A percentile compares a stretch with the other conserved stretches of the same genome.
These are phyloP conservation scores for Artomyces pyxidatus DNA, from an alignment of 768 basidiomycete species.

Conservation along the genomic window DNA sequence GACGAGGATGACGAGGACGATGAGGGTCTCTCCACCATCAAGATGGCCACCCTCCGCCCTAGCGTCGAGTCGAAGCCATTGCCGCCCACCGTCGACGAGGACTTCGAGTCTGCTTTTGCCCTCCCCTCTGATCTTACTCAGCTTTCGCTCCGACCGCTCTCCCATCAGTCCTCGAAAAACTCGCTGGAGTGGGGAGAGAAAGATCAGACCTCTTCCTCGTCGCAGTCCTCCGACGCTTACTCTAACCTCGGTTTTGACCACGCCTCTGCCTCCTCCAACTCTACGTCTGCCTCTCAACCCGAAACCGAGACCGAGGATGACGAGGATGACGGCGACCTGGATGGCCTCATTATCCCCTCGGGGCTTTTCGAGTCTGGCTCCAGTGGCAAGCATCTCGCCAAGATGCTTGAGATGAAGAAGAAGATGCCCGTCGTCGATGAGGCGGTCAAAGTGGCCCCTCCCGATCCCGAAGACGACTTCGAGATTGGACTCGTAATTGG, in stretches of 20 bases:
- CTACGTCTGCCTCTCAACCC: slow-evolving; percentile 55
- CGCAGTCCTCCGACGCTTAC: slow-evolving; percentile 83
- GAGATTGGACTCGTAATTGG: slow-evolving; percentile 80
- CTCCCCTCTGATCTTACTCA: slow-evolving; percentile 74
- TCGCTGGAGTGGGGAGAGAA: slow-evolving; percentile 84
- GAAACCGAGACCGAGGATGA: slow-evolving; percentile 63
- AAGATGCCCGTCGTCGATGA: slow-evolving; percentile 47
- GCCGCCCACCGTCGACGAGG: slow-evolving; percentile 42
- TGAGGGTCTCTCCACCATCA: slow-evolving; percentile 80
- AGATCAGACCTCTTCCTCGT: slow-evolving; percentile 67
- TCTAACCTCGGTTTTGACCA: slow-evolving; percentile 72
- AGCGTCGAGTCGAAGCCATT: slow-evolving; percentile 22
- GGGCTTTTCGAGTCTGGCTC: slow-evolving; percentile 69
- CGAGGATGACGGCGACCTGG: slow-evolving; percentile 63
- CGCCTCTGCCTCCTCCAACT: slow-evolving; percentile 64
- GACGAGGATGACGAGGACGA: slow-evolving; percentile 61
- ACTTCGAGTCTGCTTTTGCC: slow-evolving; percentile 78
- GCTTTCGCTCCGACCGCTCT: slow-evolving; percentile 73
- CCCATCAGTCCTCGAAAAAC: slow-evolving; percentile 74
- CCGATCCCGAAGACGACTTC: slow-evolving; percentile 78
- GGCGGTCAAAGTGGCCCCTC: slow-evolving; percentile 41
- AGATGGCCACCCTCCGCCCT: slow-evolving; percentile 44
- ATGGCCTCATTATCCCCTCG: slow-evolving; percentile 72
- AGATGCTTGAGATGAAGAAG: slow-evolving; percentile 48
- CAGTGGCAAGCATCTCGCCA: slow-evolving; percentile 40